These are phyloP conservation scores for Microbotryomycetes sp. DNA, from an alignment of 1,284 basidiomycete species.

Conservation along the genomic window DNA sequence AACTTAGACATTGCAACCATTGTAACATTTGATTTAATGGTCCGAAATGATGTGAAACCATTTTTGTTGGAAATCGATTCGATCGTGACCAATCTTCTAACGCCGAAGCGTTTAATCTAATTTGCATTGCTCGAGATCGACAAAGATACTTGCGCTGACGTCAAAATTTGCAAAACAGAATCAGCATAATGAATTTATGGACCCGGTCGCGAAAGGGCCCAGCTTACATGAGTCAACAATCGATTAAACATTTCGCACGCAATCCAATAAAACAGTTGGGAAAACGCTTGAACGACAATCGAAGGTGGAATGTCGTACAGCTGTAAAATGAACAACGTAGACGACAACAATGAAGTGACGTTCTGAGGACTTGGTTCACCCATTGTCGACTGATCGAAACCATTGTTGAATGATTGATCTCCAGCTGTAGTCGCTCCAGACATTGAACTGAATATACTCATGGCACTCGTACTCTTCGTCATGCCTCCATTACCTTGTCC, in stretches of 20 bases:
- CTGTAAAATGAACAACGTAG: conserved; percentile 76
- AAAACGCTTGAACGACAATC: conserved; percentile 83
- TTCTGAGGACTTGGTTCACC: conserved; percentile 49
- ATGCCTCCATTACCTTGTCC: not conserved
- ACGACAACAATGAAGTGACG: conserved; percentile 74
- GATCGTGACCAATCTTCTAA: conserved; percentile 88
- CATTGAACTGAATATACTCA: not conserved
- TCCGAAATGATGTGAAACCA: conserved; percentile 67
- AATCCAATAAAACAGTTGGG: conserved; percentile 87
- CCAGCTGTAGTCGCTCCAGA: not conserved
- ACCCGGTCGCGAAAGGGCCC: no score
- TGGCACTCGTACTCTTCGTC: not conserved
- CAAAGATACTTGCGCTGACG: conserved; percentile 81
- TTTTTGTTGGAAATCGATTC: conserved; percentile 66
- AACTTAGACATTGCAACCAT: conserved; percentile 83
- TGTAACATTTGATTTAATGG: conserved; percentile 77
- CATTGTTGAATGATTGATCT: not conserved
- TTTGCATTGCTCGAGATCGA: conserved; percentile 80
- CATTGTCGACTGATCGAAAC: no score
- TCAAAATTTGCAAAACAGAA: no score
- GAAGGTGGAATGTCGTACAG: conserved; percentile 87
- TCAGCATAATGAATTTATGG: not conserved
- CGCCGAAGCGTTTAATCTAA: conserved; percentile 75
- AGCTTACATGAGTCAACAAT: conserved; percentile 57
- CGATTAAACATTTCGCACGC: conserved; percentile 88